Percentiles rank a stretch among this genome's conserved stretches.
phyloP scores from a whole-genome alignment of 306 rosid species.

The Fragaria vesca region DNA sequence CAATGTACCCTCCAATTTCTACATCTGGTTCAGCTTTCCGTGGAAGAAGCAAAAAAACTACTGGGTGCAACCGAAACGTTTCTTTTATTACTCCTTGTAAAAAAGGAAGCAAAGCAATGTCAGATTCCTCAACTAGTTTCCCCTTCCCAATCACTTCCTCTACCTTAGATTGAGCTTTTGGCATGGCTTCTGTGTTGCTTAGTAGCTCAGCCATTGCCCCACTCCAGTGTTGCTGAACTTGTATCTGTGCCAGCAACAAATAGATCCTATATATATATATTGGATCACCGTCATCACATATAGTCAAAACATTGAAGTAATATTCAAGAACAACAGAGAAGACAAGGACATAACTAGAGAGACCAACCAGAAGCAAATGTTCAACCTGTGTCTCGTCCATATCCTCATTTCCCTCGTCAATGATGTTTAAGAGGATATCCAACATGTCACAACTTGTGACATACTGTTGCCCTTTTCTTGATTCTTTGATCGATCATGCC shows the following conservation, averaged over 20 bases:
- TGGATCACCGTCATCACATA: not conserved
- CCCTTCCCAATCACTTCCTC: not conserved
- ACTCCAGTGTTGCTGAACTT: not conserved
- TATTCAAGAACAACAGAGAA: not conserved
- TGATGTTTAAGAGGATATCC: not conserved
- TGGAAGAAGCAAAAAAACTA: not conserved
- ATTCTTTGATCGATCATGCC: not conserved
- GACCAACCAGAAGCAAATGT: not conserved
- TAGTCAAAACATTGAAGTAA: not conserved
- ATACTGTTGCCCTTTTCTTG: not conserved
- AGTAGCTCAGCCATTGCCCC: not conserved
- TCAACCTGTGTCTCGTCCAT: not conserved
- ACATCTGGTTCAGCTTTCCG: not conserved
- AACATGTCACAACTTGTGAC: not conserved
- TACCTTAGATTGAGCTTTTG: not conserved
- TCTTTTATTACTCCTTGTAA: not conserved
- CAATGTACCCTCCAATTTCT: not conserved
- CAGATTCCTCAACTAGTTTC: not conserved
- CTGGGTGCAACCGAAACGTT: not conserved
- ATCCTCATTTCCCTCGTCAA: not conserved
- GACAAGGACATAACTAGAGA: not conserved
- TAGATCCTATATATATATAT: no score
- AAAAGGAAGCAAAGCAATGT: not conserved
- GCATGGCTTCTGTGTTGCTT: not conserved
- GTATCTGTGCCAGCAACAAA: not conserved